Conservation (phyloP, 73 alveolate genomes). For the Uronychia setigera region DNA sequence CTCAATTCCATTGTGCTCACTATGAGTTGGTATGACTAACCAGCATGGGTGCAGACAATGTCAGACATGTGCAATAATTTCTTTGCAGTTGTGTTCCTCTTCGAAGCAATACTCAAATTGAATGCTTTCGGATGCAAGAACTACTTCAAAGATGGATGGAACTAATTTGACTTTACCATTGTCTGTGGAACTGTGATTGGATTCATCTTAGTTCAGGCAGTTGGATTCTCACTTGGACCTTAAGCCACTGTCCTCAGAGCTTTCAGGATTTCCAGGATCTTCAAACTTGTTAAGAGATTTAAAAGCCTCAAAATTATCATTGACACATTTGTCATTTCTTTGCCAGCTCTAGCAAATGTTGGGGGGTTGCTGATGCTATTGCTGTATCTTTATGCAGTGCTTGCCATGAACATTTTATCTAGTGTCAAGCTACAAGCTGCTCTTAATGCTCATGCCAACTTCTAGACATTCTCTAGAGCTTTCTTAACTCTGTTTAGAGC, state of each 20-base stretch:
- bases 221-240: background rate
- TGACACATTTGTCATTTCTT: conserved; percentile 38
- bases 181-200: conserved; percentile 5
- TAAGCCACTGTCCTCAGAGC: conserved; percentile 41
- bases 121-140: conserved; percentile 7
- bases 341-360: conserved; percentile 62
- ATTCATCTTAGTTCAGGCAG: conserved; percentile 22
- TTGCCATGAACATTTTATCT: conserved; percentile 58
- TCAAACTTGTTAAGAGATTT: conserved; percentile 37
- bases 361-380: conserved; percentile 50
- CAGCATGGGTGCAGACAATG: background rate
- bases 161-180: conserved; percentile 7
- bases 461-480: background rate
- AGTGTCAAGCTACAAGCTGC: conserved; percentile 44
- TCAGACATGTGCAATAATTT: conserved; percentile 65
- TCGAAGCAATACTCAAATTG: conserved; percentile 56
- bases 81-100: conserved; percentile 78
- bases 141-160: conserved; percentile 5
- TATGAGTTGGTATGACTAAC: conserved; percentile 32
- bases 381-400: conserved; percentile 44
- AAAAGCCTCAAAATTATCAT: conserved; percentile 12
- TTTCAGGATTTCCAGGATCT: conserved; percentile 37
- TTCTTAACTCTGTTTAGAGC: background rate
- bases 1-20: conserved; percentile 86
- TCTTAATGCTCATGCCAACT: conserved; percentile 38